phyloP scores from a whole-genome alignment of 148 eudicot genomes.

The Drosera capensis region DNA sequence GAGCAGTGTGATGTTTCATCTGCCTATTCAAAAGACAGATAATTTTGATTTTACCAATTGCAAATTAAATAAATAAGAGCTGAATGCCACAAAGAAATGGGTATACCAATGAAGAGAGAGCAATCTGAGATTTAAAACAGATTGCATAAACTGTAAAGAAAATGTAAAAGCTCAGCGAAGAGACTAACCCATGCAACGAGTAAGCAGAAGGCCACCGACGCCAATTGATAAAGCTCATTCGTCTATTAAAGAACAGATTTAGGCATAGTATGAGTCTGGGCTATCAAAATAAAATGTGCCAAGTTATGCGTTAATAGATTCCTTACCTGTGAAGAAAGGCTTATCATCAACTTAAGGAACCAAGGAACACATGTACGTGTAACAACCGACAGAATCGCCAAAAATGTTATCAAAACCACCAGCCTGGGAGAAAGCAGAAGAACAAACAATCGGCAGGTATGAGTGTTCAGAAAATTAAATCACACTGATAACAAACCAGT shows the following conservation, averaged over 20 bases:
- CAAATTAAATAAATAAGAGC: too few species aligned
- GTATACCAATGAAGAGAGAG: too few species aligned
- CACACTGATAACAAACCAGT: background rate
- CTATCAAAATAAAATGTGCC: background rate
- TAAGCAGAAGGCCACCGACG: constrained; percentile 93
- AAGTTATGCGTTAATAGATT: background rate
- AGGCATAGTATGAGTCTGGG: background rate
- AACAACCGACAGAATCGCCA: constrained; percentile 47
- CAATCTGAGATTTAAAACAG: too few species aligned
- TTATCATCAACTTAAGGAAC: constrained; percentile 82
- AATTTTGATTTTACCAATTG: too few species aligned
- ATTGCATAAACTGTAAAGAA: too few species aligned
- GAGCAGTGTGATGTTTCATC: too few species aligned
- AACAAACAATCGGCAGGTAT: background rate
- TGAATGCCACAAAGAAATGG: too few species aligned
- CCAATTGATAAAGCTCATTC: constrained; percentile 94
- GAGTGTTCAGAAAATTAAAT: background rate
- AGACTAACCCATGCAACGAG: constrained; percentile 91
- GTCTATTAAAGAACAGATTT: constrained; percentile 45
- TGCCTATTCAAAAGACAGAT: too few species aligned
- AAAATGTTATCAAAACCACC: constrained; percentile 51
- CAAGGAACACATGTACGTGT: constrained; percentile 69
- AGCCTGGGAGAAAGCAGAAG: constrained; percentile 26
- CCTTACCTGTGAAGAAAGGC: constrained; percentile 75
- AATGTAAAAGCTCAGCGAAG: background rate